Evolutionary conservation across 1,284 basidiomycete species (phyloP).

Genomic region (Ceratobasidium sp.): DNA sequence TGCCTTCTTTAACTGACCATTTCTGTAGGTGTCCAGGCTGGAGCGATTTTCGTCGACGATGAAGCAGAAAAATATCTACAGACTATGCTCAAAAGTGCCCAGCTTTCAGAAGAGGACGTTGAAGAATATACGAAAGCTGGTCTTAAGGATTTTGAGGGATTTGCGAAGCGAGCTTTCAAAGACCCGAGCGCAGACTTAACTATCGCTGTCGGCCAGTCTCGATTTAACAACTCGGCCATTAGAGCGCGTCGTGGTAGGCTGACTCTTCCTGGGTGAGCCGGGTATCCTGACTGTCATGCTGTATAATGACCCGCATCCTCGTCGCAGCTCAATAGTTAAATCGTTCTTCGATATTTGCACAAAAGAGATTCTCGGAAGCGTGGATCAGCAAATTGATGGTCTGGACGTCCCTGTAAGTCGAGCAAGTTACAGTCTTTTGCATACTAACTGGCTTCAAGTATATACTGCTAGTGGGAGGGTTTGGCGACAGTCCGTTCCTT

Average conservation of each 20-base stretch:
- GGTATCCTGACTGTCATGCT: no score
- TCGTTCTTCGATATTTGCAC: conserved; percentile 34
- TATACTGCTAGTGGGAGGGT: conserved; percentile 39
- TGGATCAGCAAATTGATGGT: conserved; percentile 12
- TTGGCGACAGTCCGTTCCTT: conserved; percentile 39
- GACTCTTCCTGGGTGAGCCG: conserved; percentile 13
- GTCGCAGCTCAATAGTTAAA: neutral
- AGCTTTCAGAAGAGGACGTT: neutral
- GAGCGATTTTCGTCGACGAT: conserved; percentile 29
- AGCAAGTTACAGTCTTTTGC: neutral
- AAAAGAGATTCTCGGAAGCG: conserved; percentile 9
- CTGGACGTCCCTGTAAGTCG: neutral
- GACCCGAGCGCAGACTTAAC: neutral
- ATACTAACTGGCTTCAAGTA: conserved; percentile 7
- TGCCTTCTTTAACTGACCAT: no score
- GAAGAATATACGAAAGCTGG: conserved; percentile 14
- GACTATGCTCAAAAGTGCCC: neutral
- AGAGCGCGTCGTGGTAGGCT: conserved; percentile 10
- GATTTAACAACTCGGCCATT: conserved; percentile 22
- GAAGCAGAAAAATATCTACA: conserved; percentile 15
- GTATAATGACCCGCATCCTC: no score
- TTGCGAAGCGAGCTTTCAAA: conserved; percentile 15
- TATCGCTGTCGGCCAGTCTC: neutral
- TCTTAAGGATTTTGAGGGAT: conserved; percentile 25
- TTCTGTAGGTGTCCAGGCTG: conserved; percentile 34